These are phyloP conservation scores for Lachnellula arida DNA, from an alignment of 2,329 filamentous ascomycete genomes.

Conservation along the genomic window DNA sequence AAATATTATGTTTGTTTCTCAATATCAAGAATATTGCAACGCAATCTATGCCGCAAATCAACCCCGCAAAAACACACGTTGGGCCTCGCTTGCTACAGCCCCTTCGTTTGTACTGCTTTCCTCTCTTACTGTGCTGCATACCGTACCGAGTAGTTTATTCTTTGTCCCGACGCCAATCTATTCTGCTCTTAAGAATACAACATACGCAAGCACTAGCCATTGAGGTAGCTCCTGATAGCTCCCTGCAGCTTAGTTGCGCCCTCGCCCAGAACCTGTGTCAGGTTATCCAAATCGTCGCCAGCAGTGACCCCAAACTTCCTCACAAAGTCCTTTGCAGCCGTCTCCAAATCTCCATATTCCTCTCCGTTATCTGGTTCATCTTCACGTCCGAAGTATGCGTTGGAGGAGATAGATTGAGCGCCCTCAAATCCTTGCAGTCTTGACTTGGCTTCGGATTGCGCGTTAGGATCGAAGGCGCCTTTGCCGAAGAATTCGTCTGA, in stretches of 20 bases:
- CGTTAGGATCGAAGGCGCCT: slow-evolving; percentile 73
- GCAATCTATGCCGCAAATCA: slow-evolving; percentile 21
- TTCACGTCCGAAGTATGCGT: slow-evolving; percentile 92
- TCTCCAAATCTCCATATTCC: slow-evolving; percentile 87
- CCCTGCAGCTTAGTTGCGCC: slow-evolving; percentile 81
- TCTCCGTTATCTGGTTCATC: slow-evolving; percentile 72
- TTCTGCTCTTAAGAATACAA: background rate
- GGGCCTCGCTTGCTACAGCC: background rate
- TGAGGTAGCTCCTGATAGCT: slow-evolving; percentile 60
- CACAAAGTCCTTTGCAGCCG: slow-evolving; percentile 93
- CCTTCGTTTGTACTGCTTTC: background rate
- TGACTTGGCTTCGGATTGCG: slow-evolving; percentile 79
- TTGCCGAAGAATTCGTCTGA: slow-evolving; percentile 98
- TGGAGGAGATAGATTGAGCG: slow-evolving; percentile 86
- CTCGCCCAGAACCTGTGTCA: slow-evolving; percentile 78
- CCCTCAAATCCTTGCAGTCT: slow-evolving; percentile 91
- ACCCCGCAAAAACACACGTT: background rate
- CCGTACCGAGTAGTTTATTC: background rate
- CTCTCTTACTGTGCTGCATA: background rate
- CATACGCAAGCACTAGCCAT: slow-evolving; percentile 41
- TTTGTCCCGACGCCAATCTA: slow-evolving; percentile 12
- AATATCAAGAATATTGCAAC: slow-evolving; percentile 2
- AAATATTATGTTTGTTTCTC: background rate
- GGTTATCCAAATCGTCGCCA: slow-evolving; percentile 90
- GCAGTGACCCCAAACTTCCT: slow-evolving; percentile 93